Evolutionary conservation across 1,139 yeast genomes (phyloP).

Genomic region (Tardiomyces digboiensis): DNA sequence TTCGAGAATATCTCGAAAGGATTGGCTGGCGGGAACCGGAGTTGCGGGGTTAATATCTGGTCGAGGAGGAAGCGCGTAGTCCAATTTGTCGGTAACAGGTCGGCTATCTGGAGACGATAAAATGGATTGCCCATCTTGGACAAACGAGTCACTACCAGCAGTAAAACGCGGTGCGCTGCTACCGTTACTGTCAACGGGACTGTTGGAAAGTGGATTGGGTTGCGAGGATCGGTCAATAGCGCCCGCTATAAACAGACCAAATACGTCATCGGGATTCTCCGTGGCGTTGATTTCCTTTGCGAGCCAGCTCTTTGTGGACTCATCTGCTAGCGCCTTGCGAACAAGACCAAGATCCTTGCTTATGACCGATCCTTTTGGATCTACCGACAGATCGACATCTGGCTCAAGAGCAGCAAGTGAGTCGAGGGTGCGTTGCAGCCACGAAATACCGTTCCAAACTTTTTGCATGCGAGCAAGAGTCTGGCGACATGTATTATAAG

Average conservation of each 20-base stretch:
- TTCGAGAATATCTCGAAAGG: background rate
- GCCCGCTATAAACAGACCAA: constrained; percentile 19
- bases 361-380: constrained; percentile 13
- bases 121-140: too few relatives aligned
- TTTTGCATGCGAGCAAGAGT: constrained; percentile 16
- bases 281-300: constrained; percentile 13
- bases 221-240: constrained; percentile 9
- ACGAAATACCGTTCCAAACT: constrained; percentile 21
- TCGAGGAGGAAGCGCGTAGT: background rate
- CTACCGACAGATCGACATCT: constrained; percentile 19
- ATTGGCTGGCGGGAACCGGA: background rate
- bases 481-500: constrained; percentile 17
- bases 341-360: constrained; percentile 18
- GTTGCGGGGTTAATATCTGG: background rate
- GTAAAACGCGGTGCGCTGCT: background rate
- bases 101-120: background rate
- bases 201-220: background rate
- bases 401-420: constrained; percentile 20
- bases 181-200: background rate
- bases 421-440: constrained; percentile 19
- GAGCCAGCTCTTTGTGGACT: constrained; percentile 17
- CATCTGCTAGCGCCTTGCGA: constrained; percentile 17
- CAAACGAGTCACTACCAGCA: too few relatives aligned
- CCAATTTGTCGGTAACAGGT: background rate
- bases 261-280: constrained; percentile 13